Conservation (phyloP, 371 early-diverging fungal species). For the Batrachochytrium dendrobatidis region DNA sequence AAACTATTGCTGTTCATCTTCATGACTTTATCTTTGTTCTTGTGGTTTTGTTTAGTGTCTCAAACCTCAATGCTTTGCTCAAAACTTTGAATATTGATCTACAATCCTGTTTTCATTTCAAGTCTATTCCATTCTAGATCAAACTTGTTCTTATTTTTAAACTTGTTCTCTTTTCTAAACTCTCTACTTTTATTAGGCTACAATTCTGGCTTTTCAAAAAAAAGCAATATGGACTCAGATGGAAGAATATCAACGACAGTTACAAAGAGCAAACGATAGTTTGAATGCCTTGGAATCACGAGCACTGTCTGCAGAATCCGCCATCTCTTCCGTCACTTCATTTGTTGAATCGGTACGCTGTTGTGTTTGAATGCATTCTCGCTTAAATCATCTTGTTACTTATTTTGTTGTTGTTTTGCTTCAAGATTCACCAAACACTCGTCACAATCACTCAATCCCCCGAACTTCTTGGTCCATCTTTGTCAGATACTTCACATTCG, state of each 20-base stretch:
- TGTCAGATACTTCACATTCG: too few relatives aligned
- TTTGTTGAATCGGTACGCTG: conserved; percentile 9
- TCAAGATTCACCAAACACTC: too few relatives aligned
- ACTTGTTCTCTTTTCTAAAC: not conserved
- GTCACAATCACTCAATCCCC: too few relatives aligned
- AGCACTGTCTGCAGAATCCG: conserved; percentile 2
- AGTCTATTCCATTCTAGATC: not conserved
- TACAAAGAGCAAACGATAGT: conserved; percentile 32
- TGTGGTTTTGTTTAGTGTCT: conserved; percentile 3
- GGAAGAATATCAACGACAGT: conserved; percentile 70
- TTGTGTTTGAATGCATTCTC: not conserved
- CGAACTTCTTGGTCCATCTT: too few relatives aligned
- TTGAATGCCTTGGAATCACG: conserved; percentile 9
- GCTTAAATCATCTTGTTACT: not conserved
- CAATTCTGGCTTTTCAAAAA: conserved; percentile 54
- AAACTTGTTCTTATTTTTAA: not conserved
- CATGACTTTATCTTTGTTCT: too few relatives aligned
- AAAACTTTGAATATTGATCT: not conserved
- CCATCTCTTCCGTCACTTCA: conserved; percentile 4
- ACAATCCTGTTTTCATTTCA: not conserved
- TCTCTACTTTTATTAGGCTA: conserved; percentile 4
- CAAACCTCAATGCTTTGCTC: not conserved
- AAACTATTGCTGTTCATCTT: not conserved
- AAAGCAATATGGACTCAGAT: conserved; percentile 74
- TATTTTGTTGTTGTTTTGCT: conserved; percentile 6